Conservation (phyloP, 768 basidiomycete species). For the Daedaleopsis sinensis region DNA sequence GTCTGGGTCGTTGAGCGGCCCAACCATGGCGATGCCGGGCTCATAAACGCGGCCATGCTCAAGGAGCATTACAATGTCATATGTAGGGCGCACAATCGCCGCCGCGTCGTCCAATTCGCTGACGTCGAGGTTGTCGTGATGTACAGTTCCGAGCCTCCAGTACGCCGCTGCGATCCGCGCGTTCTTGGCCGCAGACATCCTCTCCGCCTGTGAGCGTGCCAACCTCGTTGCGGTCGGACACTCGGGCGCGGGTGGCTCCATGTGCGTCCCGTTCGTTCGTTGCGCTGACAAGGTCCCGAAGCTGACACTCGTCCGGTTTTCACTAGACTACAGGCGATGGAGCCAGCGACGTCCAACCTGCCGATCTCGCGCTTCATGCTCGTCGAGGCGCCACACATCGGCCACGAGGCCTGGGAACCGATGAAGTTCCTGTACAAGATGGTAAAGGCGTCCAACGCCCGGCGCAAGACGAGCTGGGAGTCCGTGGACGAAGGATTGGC, state of each 20-base stretch:
- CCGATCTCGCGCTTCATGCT: constrained; percentile 2
- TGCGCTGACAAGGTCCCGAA: not conserved
- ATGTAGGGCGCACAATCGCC: not conserved
- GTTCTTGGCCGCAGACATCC: not conserved
- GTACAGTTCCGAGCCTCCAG: not conserved
- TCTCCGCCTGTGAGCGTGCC: not conserved
- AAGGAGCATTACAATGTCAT: constrained; percentile 4
- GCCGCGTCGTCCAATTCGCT: not conserved
- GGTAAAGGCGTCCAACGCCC: not conserved
- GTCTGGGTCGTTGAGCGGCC: constrained; percentile 4
- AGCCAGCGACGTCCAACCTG: constrained; percentile 3
- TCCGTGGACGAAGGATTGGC: not conserved
- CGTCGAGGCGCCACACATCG: constrained; percentile 1
- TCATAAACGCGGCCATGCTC: not conserved
- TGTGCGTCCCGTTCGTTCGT: not conserved
- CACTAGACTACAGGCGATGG: not conserved
- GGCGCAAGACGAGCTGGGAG: not conserved
- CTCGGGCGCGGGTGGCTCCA: not conserved
- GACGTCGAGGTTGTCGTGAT: not conserved
- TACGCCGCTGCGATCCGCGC: not conserved
- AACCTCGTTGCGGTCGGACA: not conserved
- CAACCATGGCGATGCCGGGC: constrained; percentile 6
- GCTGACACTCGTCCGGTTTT: not conserved
- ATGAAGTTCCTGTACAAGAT: not conserved
- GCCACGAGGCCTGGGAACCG: not conserved